Evolutionary conservation across 352 stramenopile species (phyloP).

Genomic region (Lagenidium giganteum): DNA sequence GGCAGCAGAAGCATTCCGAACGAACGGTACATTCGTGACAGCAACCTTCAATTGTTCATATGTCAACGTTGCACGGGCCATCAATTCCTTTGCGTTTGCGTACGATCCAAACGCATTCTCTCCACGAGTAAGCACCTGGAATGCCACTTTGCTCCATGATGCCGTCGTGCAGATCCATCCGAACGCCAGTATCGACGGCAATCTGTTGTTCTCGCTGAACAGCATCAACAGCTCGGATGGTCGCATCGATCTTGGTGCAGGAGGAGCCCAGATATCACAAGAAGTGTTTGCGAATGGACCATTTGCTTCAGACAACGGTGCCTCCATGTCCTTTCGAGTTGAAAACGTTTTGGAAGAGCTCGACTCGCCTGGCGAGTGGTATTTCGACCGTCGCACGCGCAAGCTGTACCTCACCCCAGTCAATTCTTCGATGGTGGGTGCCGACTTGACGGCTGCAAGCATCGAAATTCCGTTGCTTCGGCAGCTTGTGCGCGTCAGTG

Average conservation of each 20-base stretch:
- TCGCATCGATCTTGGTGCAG: slow-evolving; percentile 33
- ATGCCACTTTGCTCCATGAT: slow-evolving; percentile 12
- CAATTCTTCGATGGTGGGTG: slow-evolving; percentile 12
- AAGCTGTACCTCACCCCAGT: slow-evolving; percentile 59
- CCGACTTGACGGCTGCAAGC: slow-evolving; percentile 17
- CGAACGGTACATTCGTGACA: neutral
- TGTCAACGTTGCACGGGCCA: no score
- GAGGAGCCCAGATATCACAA: slow-evolving; percentile 43
- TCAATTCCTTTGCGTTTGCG: slow-evolving; percentile 15
- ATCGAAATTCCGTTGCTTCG: slow-evolving; percentile 56
- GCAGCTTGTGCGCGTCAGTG: slow-evolving; percentile 59
- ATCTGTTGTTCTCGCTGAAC: slow-evolving; percentile 34
- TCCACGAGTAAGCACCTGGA: slow-evolving; percentile 30
- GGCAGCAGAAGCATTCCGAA: neutral
- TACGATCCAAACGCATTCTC: slow-evolving; percentile 44
- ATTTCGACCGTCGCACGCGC: slow-evolving; percentile 43
- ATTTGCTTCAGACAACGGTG: slow-evolving; percentile 1
- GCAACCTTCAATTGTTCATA: slow-evolving; percentile 36
- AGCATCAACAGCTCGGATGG: slow-evolving; percentile 15
- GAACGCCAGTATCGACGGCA: slow-evolving; percentile 21
- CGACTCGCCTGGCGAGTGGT: slow-evolving; percentile 61
- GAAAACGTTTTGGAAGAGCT: slow-evolving; percentile 66
- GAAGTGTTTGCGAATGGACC: slow-evolving; percentile 31
- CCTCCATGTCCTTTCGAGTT: no score
- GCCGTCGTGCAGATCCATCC: slow-evolving; percentile 31